phyloP scores from a whole-genome alignment of 2,329 filamentous ascomycete genomes.

The Colletotrichum horii region DNA sequence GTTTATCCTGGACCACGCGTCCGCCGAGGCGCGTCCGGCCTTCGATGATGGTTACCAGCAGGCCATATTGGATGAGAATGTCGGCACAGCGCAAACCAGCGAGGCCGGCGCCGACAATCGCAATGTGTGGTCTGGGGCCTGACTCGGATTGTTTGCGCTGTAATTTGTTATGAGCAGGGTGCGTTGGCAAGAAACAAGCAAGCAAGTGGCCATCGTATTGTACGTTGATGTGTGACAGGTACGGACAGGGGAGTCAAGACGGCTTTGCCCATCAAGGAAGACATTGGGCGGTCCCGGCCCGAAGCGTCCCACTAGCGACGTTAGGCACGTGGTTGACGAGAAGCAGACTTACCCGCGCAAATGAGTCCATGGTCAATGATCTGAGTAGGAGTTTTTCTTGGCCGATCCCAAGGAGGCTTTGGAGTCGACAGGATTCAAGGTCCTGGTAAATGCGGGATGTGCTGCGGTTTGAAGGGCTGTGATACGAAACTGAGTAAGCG shows the following conservation, averaged over 20 bases:
- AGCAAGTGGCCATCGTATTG: neutral
- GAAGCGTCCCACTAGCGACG: neutral
- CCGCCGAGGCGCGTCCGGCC: constrained; percentile 72
- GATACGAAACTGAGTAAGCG: constrained; percentile 56
- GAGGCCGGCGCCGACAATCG: constrained; percentile 73
- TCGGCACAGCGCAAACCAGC: constrained; percentile 76
- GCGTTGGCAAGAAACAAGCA: neutral
- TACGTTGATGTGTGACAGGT: neutral
- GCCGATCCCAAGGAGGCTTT: constrained; percentile 37
- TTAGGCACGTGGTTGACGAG: constrained; percentile 19
- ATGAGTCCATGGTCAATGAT: constrained; percentile 34
- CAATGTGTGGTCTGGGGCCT: constrained; percentile 56
- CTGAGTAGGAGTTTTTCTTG: constrained; percentile 31
- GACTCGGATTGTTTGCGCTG: constrained; percentile 15
- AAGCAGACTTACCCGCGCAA: constrained; percentile 38
- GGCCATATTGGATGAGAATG: constrained; percentile 67
- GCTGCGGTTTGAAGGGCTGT: constrained; percentile 45
- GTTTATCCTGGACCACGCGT: constrained; percentile 58
- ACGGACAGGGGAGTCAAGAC: neutral
- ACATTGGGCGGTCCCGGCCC: neutral
- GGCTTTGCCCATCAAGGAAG: neutral
- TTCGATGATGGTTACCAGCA: constrained; percentile 73
- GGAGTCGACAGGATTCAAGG: constrained; percentile 45
- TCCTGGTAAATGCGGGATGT: constrained; percentile 57
- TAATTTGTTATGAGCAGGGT: constrained; percentile 11